phyloP scores from a whole-genome alignment of 2,329 filamentous ascomycete genomes.

The Neoascochyta sp. region DNA sequence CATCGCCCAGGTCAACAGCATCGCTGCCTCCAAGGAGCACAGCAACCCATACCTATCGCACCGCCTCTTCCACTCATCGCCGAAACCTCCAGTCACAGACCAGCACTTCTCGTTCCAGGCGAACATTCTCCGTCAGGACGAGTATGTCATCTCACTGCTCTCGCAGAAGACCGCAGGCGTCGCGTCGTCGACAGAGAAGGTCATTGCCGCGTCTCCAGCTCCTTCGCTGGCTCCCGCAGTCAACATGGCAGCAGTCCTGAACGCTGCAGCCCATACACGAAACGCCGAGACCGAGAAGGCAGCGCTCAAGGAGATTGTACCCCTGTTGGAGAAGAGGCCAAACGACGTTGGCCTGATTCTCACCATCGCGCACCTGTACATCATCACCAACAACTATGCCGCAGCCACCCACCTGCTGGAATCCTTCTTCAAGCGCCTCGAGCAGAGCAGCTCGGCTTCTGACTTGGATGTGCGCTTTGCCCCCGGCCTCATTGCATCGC shows the following conservation, averaged over 20 bases:
- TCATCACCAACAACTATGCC: constrained; percentile 65
- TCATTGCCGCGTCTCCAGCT: constrained; percentile 45
- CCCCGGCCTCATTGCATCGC: constrained; percentile 76
- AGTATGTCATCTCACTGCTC: constrained; percentile 61
- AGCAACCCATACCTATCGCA: constrained; percentile 67
- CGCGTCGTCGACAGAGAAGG: constrained; percentile 52
- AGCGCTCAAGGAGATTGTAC: constrained; percentile 65
- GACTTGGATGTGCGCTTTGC: constrained; percentile 71
- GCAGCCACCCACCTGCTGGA: constrained; percentile 74
- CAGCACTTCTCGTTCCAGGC: constrained; percentile 70
- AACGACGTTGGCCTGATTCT: constrained; percentile 76
- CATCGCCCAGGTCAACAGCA: constrained; percentile 64
- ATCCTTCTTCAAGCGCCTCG: constrained; percentile 68
- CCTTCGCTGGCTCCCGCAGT: constrained; percentile 49
- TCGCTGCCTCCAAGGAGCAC: constrained; percentile 46
- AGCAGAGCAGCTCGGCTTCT: constrained; percentile 55
- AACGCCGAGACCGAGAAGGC: constrained; percentile 59
- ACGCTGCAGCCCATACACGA: constrained; percentile 70
- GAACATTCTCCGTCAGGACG: constrained; percentile 59
- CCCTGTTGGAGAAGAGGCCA: constrained; percentile 68
- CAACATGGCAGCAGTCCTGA: constrained; percentile 59
- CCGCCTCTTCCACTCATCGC: constrained; percentile 56
- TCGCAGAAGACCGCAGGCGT: constrained; percentile 66
- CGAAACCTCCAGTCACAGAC: constrained; percentile 54
- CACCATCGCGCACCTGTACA: constrained; percentile 76